Percentiles rank a stretch among this genome's conserved stretches.
Evolutionary conservation across 2,329 filamentous ascomycete species (phyloP).

Genomic region (Phoma sp.): DNA sequence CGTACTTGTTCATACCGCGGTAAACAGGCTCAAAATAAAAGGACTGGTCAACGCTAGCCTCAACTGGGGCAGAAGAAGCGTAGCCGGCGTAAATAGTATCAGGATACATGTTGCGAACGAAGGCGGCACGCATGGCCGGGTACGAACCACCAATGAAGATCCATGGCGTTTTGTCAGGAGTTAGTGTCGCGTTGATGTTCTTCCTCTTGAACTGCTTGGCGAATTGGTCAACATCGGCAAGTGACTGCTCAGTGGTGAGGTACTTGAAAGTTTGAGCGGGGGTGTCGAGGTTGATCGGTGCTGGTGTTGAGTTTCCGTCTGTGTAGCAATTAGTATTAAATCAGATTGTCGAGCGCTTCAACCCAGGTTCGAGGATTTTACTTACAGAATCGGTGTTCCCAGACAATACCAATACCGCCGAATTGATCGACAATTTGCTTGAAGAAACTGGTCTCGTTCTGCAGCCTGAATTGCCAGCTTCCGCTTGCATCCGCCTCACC

Average conservation of each 20-base stretch:
- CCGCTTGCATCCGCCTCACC: constrained; percentile 42
- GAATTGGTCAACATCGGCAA: constrained; percentile 51
- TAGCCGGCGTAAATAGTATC: constrained; percentile 47
- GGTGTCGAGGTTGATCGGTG: constrained; percentile 40
- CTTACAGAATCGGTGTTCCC: constrained; percentile 50
- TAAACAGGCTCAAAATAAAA: constrained; percentile 59
- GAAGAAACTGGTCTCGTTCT: constrained; percentile 42
- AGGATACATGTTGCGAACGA: constrained; percentile 48
- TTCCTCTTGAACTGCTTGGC: constrained; percentile 48
- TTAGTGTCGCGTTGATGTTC: constrained; percentile 44
- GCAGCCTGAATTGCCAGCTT: constrained; percentile 33
- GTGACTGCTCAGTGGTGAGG: constrained; percentile 49
- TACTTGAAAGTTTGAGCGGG: constrained; percentile 43
- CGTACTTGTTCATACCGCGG: constrained; percentile 51
- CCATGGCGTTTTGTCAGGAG: constrained; percentile 46
- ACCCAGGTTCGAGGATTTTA: background rate
- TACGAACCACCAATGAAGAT: constrained; percentile 49
- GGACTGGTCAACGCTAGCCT: constrained; percentile 58
- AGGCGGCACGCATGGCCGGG: constrained; percentile 48
- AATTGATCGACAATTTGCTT: constrained; percentile 46
- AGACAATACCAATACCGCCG: constrained; percentile 47
- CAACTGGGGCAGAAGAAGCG: constrained; percentile 49
- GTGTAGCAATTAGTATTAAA: background rate
- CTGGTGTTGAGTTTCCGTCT: constrained; percentile 50
- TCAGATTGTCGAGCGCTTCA: background rate